Percentiles rank a stretch among this genome's conserved stretches.
Conservation (phyloP, 192 early-diverging fungal genomes). For the Gryganskiella cystojenkinii region DNA sequence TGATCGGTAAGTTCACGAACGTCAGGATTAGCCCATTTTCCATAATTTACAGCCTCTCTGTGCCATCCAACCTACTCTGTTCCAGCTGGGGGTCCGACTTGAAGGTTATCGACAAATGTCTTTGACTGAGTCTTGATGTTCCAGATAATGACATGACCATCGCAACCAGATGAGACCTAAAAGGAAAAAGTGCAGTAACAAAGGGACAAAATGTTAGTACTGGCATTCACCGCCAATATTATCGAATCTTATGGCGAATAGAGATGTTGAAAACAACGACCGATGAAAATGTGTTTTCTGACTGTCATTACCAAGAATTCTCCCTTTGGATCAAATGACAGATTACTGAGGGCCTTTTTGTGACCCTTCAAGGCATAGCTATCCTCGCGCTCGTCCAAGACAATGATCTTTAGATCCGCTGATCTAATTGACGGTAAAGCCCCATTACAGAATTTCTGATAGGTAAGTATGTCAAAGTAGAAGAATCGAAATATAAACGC, state of each 20-base stretch:
- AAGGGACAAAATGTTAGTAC: background rate
- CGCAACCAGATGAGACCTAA: slow-evolving; percentile 49
- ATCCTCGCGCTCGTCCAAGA: slow-evolving; percentile 33
- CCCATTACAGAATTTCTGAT: background rate
- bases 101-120: slow-evolving; percentile 25
- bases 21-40: too few relatives aligned
- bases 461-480: too few relatives aligned
- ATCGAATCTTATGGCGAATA: background rate
- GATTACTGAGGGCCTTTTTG: slow-evolving; percentile 38
- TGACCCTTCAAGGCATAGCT: slow-evolving; percentile 40
- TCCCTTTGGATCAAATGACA: slow-evolving; percentile 38
- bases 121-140: slow-evolving; percentile 19
- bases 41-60: too few relatives aligned
- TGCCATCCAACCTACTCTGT: slow-evolving; percentile 36
- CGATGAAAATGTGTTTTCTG: too few relatives aligned
- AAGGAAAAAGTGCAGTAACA: background rate
- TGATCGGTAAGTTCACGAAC: too few relatives aligned
- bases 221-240: background rate
- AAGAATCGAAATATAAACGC: background rate
- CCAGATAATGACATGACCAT: slow-evolving; percentile 43
- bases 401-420: slow-evolving; percentile 35
- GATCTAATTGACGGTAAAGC: background rate
- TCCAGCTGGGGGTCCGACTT: slow-evolving; percentile 4
- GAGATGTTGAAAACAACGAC: background rate
- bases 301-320: slow-evolving; percentile 23